Evolutionary conservation across 495 filamentous ascomycete species (phyloP).

Genomic region (Umbilicaria muhlenbergii): DNA sequence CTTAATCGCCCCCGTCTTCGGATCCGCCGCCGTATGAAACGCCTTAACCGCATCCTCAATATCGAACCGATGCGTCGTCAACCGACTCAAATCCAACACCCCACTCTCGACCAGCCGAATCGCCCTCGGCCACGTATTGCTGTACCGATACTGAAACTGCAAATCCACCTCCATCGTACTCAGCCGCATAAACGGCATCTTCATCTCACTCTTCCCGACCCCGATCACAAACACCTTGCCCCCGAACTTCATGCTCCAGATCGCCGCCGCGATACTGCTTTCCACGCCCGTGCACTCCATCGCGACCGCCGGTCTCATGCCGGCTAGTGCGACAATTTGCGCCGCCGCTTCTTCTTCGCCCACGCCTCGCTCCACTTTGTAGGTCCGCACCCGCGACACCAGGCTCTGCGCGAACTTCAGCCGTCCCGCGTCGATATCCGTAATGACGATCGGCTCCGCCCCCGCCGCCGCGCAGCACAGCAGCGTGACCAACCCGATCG

Average conservation of each 20-base stretch:
- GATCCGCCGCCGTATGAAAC: constrained; percentile 70
- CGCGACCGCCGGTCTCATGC: constrained; percentile 51
- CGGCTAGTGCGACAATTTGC: constrained; percentile 39
- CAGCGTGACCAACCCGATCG: constrained; percentile 76
- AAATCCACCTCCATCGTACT: constrained; percentile 85
- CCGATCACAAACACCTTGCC: constrained; percentile 91
- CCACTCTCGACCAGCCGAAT: constrained; percentile 76
- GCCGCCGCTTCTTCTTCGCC: constrained; percentile 55
- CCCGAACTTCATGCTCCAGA: constrained; percentile 80
- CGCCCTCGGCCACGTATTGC: constrained; percentile 87
- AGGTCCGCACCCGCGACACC: constrained; percentile 55
- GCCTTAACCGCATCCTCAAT: constrained; percentile 80
- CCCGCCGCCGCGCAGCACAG: constrained; percentile 72
- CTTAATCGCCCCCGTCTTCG: constrained; percentile 90
- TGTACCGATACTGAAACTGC: constrained; percentile 90
- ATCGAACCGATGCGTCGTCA: constrained; percentile 76
- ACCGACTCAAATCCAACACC: constrained; percentile 58
- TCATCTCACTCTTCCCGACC: constrained; percentile 87
- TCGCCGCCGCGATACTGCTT: constrained; percentile 66
- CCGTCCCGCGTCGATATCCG: constrained; percentile 78
- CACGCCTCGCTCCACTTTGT: constrained; percentile 52
- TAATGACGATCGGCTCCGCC: constrained; percentile 74
- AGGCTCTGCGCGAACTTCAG: constrained; percentile 69
- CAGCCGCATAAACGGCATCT: constrained; percentile 81
- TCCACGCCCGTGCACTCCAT: constrained; percentile 93